Evolutionary conservation across 306 rosid species (phyloP), one percentile per base, ranked within the genome.

Genomic region (Inga oerstediana): DNA sequence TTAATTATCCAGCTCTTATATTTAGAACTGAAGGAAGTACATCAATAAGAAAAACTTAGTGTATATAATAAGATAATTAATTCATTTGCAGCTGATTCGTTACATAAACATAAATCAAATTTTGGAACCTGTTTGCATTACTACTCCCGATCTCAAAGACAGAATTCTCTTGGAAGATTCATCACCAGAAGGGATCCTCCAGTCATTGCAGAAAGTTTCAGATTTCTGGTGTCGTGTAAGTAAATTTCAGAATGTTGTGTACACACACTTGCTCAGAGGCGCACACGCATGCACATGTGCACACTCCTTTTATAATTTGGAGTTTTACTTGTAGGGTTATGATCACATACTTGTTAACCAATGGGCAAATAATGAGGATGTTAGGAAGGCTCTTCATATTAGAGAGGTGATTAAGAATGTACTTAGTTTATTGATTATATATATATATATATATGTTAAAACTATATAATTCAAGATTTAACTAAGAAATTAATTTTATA

Each of bases 331-430:
- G 20, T 73, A 46, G 77, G 62, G 77, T 27, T 73, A 27, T 73
- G 62, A 73, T 27, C 44, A 46, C 43, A 73, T 27, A 1, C 77
- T 73, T 48, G 43, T 73, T 27, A 15, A 73, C 2, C 66, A 16
- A 51, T 52, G 89, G 85, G 85, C 87, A 58, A 86, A 86, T 35
- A 78, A 82, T 74, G 20, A 65, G 61, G 66, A 39, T 9, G 88
- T 86, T 67, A 81, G 46, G 70, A 73, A 83, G 78, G 85, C 82
- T 65, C 89, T 83, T 37, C 69, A 54, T 3, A 32, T 81, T 54
- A 79, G 83, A 43, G 77, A 85, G 83, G 88, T 85, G 16, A 51
- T 4, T 4, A 77, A 72, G 66, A 1, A 59, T 44, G 13, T 8
- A 46, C 16, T 48, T 48, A 3, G 14, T 48, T 22, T 15, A 46